A percentile compares a stretch with the other conserved stretches of the same genome.
phyloP scores from a whole-genome alignment of 495 filamentous ascomycete species.

The Penicillium desertorum region DNA sequence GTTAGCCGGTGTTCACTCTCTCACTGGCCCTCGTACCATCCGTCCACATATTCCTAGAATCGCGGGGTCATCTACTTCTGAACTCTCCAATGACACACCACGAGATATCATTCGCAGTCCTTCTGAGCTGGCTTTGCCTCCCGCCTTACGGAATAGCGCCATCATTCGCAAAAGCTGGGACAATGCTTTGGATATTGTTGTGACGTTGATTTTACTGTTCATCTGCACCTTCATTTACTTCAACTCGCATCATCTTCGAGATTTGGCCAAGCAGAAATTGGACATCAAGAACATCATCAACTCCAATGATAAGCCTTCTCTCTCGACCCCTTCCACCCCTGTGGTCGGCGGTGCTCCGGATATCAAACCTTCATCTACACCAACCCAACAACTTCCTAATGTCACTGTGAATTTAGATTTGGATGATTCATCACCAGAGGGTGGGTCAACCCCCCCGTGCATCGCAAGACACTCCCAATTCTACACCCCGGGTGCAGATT shows the following conservation, averaged over 20 bases:
- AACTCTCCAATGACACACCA: constrained; percentile 45
- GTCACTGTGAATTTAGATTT: constrained; percentile 40
- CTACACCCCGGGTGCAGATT: constrained; percentile 41
- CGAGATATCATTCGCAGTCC: constrained; percentile 39
- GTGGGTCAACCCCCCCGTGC: constrained; percentile 31
- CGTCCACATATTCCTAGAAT: constrained; percentile 41
- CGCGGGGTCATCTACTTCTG: constrained; percentile 30
- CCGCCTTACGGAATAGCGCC: constrained; percentile 48
- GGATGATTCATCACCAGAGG: constrained; percentile 20
- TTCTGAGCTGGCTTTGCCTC: constrained; percentile 46
- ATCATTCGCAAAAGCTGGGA: constrained; percentile 55
- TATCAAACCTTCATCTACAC: constrained; percentile 28
- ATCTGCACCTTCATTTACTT: constrained; percentile 51
- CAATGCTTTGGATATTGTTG: constrained; percentile 53
- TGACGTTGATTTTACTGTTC: constrained; percentile 45
- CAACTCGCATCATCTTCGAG: constrained; percentile 50
- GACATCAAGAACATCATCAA: constrained; percentile 54
- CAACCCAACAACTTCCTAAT: constrained; percentile 27
- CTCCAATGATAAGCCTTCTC: constrained; percentile 41
- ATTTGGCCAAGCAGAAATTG: constrained; percentile 51
- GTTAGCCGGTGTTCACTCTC: constrained; percentile 53
- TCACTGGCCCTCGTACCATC: constrained; percentile 40
- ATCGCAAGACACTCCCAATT: constrained; percentile 25
- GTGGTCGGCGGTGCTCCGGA: constrained; percentile 31
- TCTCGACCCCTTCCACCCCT: constrained; percentile 49